A percentile compares a stretch with the other conserved stretches of the same genome.
phyloP scores from a whole-genome alignment of 192 early-diverging fungal species.

The Linnemannia schmuckeri region DNA sequence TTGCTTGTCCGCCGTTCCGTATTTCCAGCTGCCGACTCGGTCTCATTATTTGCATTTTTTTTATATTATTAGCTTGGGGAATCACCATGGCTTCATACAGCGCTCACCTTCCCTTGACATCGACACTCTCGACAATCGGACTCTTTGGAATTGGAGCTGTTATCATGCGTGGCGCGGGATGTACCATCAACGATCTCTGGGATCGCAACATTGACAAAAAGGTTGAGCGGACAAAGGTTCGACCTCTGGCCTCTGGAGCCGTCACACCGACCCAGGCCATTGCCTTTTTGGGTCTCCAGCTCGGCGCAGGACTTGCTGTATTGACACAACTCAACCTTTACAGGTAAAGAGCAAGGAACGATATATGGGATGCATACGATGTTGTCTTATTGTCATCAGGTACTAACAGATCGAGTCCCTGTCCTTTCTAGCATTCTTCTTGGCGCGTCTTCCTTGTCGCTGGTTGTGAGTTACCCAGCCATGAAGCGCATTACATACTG shows the following conservation, averaged over 20 bases:
- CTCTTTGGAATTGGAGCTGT: conserved; percentile 90
- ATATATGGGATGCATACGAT: not conserved
- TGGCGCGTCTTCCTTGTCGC: conserved; percentile 82
- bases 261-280: conserved; percentile 78
- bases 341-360: conserved; percentile 63
- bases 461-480: conserved; percentile 87
- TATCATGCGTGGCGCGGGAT: conserved; percentile 96
- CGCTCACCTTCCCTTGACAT: conserved; percentile 62
- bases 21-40: conserved; percentile 9
- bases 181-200: conserved; percentile 98
- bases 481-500: conserved; percentile 98
- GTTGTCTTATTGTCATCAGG: not conserved
- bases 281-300: conserved; percentile 83
- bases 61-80: conserved; percentile 71
- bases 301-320: conserved; percentile 84
- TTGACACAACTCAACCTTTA: conserved; percentile 92
- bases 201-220: conserved; percentile 90
- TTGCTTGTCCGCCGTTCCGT: not conserved
- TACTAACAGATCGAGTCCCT: not conserved
- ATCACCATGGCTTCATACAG: conserved; percentile 78
- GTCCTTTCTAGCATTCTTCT: conserved; percentile 72
- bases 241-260: conserved; percentile 87
- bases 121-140: conserved; percentile 75
- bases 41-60: conserved; percentile 6
- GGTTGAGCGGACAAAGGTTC: conserved; percentile 83